These are phyloP conservation scores for Aspergillus puulaauensis DNA, from an alignment of 2,329 filamentous ascomycete genomes.

Conservation along the genomic window DNA sequence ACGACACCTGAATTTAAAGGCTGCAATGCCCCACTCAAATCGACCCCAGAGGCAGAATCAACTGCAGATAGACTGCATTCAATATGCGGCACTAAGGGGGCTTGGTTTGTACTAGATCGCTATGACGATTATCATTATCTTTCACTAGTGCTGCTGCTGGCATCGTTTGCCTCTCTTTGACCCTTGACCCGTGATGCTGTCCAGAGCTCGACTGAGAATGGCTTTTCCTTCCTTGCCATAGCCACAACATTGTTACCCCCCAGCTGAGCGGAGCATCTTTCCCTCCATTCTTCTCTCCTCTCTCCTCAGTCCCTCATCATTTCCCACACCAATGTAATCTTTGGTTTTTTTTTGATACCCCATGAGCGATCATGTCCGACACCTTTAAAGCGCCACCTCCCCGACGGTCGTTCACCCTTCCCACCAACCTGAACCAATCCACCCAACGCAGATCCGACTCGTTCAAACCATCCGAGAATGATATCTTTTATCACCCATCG, in stretches of 20 bases:
- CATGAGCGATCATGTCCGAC: constrained; percentile 34
- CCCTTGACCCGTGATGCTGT: not conserved
- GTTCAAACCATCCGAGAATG: constrained; percentile 34
- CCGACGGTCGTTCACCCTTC: constrained; percentile 38
- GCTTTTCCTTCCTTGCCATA: constrained; percentile 12
- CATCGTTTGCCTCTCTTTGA: not conserved
- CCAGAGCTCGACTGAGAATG: constrained; percentile 1
- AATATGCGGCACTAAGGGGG: constrained; percentile 3
- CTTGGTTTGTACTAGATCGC: not conserved
- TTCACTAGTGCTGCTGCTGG: not conserved
- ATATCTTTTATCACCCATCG: constrained; percentile 69
- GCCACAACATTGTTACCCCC: constrained; percentile 3
- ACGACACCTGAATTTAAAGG: not conserved
- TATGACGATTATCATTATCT: not conserved
- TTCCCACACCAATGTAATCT: constrained; percentile 18
- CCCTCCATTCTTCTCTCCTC: constrained; percentile 9
- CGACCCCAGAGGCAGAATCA: not conserved
- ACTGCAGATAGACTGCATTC: not conserved
- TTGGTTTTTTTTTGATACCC: constrained; percentile 4
- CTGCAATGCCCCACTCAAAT: not conserved
- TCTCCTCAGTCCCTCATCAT: constrained; percentile 5
- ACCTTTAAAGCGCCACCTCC: constrained; percentile 29
- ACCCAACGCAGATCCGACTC: constrained; percentile 29
- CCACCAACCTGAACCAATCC: constrained; percentile 32
- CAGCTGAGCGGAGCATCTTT: not conserved